Conservation (phyloP, 768 basidiomycete genomes). For the Xanthoconium stramineum region DNA sequence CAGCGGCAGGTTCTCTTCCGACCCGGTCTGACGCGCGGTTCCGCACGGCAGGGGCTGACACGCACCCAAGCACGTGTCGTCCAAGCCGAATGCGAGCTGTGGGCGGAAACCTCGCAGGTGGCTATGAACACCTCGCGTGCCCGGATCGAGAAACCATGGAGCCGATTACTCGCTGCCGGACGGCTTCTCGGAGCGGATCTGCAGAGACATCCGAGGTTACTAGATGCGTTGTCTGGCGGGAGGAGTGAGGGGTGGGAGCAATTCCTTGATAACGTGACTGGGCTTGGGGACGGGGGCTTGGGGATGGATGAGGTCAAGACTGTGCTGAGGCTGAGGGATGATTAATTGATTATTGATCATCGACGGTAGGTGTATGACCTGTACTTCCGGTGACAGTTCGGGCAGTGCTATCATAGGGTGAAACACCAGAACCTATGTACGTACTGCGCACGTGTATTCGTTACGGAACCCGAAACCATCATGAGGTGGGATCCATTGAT, state of each 20-base stretch:
- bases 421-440: no score
- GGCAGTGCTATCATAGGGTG: no score
- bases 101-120: slow-evolving; percentile 74
- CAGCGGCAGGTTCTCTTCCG: slow-evolving; percentile 82
- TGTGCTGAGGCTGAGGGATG: slow-evolving; percentile 47
- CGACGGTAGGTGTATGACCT: slow-evolving; percentile 6
- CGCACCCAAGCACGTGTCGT: slow-evolving; percentile 56
- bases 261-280: slow-evolving; percentile 40
- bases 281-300: slow-evolving; percentile 60
- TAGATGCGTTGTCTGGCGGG: slow-evolving; percentile 17
- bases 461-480: no score
- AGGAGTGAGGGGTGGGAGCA: slow-evolving; percentile 49
- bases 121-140: slow-evolving; percentile 47
- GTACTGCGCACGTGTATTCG: no score
- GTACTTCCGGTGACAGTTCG: no score
- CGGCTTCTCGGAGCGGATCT: slow-evolving; percentile 59
- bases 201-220: slow-evolving; percentile 31
- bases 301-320: slow-evolving; percentile 57
- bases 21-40: slow-evolving; percentile 53
- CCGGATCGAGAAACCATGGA: slow-evolving; percentile 75
- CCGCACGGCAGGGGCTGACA: slow-evolving; percentile 19
- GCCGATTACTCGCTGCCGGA: slow-evolving; percentile 64
- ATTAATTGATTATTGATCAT: slow-evolving; percentile 29
- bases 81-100: slow-evolving; percentile 70
- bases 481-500: no score